Conservation (phyloP, 148 eudicot species). For the Heliamphora exappendiculata region DNA sequence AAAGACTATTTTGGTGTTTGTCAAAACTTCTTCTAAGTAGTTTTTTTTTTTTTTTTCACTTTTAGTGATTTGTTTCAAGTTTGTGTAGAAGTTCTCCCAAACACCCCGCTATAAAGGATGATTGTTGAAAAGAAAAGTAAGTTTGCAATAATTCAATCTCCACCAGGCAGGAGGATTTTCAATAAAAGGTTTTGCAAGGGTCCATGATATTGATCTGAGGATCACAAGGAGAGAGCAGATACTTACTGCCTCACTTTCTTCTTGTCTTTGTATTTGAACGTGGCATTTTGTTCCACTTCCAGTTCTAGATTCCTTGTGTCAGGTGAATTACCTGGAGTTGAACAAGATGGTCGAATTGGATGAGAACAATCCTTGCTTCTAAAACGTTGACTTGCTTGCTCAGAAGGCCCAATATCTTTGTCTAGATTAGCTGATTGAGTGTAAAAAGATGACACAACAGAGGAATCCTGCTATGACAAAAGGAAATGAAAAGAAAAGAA, state of each 20-base stretch:
- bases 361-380: conserved; percentile 15
- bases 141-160: background rate
- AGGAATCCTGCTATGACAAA: conserved; percentile 26
- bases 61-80: no score
- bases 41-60: no score
- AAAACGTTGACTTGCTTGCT: conserved; percentile 8
- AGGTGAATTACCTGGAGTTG: conserved; percentile 13
- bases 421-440: background rate
- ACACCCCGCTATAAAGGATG: no score
- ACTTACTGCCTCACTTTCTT: conserved; percentile 37
- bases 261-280: conserved; percentile 23
- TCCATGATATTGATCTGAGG: background rate
- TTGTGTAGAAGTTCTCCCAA: no score
- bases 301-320: conserved; percentile 6
- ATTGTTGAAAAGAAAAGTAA: no score
- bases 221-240: background rate
- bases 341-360: conserved; percentile 20
- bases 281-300: conserved; percentile 15
- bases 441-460: conserved; percentile 21
- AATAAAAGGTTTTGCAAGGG: background rate
- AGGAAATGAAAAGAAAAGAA: background rate
- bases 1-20: no score
- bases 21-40: no score
- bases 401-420: conserved; percentile 8
- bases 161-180: background rate